A percentile compares a stretch with the other conserved stretches of the same genome.
phyloP scores from a whole-genome alignment of 169 alveolate species.

The Pseudocohnilembus persalinus region DNA sequence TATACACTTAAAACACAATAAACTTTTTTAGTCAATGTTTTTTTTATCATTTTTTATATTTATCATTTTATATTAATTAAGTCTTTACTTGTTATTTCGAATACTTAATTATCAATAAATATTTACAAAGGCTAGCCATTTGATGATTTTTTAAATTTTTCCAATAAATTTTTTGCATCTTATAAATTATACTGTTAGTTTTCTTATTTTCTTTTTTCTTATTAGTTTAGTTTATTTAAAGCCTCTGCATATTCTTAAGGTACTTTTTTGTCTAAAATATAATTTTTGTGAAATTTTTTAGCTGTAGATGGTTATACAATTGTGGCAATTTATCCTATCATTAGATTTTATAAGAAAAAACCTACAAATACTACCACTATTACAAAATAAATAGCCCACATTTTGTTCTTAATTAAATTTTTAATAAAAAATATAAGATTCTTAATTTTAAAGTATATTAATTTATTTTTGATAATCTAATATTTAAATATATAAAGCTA shows the following conservation, averaged over 20 bases:
- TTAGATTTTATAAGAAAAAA: conserved; percentile 25
- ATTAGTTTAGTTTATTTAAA: too few relatives aligned
- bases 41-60: too few relatives aligned
- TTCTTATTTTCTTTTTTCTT: too few relatives aligned
- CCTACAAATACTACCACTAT: conserved; percentile 31
- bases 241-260: background rate
- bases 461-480: too few relatives aligned
- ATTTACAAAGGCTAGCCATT: background rate
- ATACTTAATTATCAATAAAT: background rate
- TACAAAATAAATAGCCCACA: conserved; percentile 27
- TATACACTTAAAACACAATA: too few relatives aligned
- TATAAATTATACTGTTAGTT: too few relatives aligned
- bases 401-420: background rate
- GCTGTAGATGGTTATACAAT: conserved; percentile 30
- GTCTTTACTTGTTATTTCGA: background rate
- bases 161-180: background rate
- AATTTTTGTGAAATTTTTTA: conserved; percentile 24
- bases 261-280: conserved; percentile 17
- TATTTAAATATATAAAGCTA: too few relatives aligned
- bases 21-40: too few relatives aligned
- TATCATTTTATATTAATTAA: background rate
- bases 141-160: background rate
- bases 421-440: too few relatives aligned
- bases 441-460: too few relatives aligned
- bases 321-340: conserved; percentile 36